These are phyloP conservation scores for Xylaria nigripes DNA, from an alignment of 495 filamentous ascomycete genomes.

Conservation along the genomic window DNA sequence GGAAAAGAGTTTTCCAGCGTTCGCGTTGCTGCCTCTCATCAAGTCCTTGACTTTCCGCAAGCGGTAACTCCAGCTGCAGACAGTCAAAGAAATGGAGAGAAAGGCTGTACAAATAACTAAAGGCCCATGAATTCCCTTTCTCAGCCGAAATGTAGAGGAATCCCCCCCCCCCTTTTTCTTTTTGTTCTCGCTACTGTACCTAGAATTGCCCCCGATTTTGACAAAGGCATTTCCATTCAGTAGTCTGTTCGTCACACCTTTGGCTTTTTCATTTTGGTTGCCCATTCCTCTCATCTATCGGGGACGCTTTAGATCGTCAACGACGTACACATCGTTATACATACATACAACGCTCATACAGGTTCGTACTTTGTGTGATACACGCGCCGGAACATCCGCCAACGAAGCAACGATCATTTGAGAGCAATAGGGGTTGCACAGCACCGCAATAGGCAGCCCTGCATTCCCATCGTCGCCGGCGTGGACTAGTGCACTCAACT, in stretches of 20 bases:
- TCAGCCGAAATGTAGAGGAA: conserved; percentile 10
- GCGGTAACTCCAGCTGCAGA: conserved; percentile 14
- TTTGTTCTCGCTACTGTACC: conserved; percentile 16
- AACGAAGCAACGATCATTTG: background rate
- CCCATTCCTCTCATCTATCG: conserved; percentile 2
- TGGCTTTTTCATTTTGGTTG: background rate
- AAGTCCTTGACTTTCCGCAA: conserved; percentile 22
- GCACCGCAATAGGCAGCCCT: background rate
- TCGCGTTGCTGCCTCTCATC: conserved; percentile 10
- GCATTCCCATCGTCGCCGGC: conserved; percentile 2
- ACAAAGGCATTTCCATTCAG: conserved; percentile 20
- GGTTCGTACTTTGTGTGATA: background rate
- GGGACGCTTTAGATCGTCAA: conserved; percentile 1
- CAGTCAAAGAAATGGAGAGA: conserved; percentile 14
- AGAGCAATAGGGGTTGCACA: background rate
- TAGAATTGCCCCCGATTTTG: conserved; percentile 9
- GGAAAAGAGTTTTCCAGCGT: conserved; percentile 4
- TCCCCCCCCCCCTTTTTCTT: conserved; percentile 8
- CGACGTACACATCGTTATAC: background rate
- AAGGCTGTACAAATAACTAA: conserved; percentile 27
- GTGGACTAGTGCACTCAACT: background rate
- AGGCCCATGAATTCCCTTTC: conserved; percentile 17
- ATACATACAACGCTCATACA: background rate
- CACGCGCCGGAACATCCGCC: background rate
- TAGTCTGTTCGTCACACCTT: conserved; percentile 8